Base-by-base conservation (phyloP, 129 eudicot genomes). In the Chrysanthemum lavandulifolium region DNA sequence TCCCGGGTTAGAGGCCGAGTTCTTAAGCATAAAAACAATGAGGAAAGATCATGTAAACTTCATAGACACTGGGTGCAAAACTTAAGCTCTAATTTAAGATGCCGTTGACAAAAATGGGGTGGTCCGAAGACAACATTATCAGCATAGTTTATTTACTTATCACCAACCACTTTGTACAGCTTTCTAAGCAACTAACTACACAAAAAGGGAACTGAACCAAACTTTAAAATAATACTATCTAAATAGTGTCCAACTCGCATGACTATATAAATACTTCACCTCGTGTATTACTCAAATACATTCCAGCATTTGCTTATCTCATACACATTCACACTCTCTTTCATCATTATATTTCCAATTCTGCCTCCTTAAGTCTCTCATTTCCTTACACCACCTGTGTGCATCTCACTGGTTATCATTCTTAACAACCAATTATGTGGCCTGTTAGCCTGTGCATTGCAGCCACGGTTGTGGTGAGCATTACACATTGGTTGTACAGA, bases 11-110 rank as follows among this genome's bases (percentile, higher is more conserved):
- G 5, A 11, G 14, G n/a, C 2, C 48, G 43, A 27, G 15, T 61
- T 61, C 13, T 23, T 59, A 29, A 61, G 31, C 66, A 27, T 47
- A 67, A 5, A 23, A 40, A 19, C 10, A 23, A n/a, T 11, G 75
- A 73, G 88, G 91, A 79, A 88, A 73, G 81, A 88, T 83, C 89
- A 79, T 78, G 86, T 73, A 69, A 84, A 86, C 81, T 85, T 87
- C 88, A 78, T 66, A 69, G 72, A 78, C 65, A 65, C 60, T 65
- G 67, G 65, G 79, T 76, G 86, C 87, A 80, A 83, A 78, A 79
- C 83, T 75, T 86, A 82, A 80, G 73, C 57, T 57, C 65, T 59
- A 74, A 72, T 75, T 66, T 79, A 65, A 76, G 56, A 64, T 65
- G 61, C 73, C 64, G 85, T 87, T 87, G 91, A 90, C 89, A 78